Base-by-base conservation (phyloP, 371 early-diverging fungal species). In the Funneliformis caledonium region DNA sequence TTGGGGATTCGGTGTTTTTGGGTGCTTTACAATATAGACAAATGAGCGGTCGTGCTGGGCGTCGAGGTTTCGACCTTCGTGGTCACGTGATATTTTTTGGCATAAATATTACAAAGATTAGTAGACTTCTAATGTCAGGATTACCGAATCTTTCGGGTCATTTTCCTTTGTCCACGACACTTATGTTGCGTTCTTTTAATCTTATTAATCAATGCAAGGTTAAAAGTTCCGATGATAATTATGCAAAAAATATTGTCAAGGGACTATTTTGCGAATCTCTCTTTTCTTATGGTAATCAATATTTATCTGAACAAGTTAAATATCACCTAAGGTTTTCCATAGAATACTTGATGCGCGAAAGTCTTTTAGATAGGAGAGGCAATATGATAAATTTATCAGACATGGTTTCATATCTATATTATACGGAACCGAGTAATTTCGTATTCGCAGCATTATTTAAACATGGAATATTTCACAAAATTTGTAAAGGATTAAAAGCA, bases 51-150 rank as follows among this genome's bases (percentile, higher is more conserved):
- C 82, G 92, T 81, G 91, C 91, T 73, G 92, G 92, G 42, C 81
- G 92, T 80, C 83, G 92, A 83, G 91, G 91, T 6, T 92, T 87
- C 83, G 92, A 92, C 82, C 83, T 85, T 6, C 78, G 87, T 14
- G 92, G 92, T 12, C 86, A 91, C 84, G 90, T 92, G 12, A 85
- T 92, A 14, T 92, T 92, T 80, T 86, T 82, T 78, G 87, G 84
- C 14, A 60, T 86, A n/a, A 80, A 85, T 4, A 78, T 77, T 12
- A 45, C 75, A 26, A 85, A 85, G 69, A 83, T 87, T 33, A 76
- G 65, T 64, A 77, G 87, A 22, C 84, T 87, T 22, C 80, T 92
- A 76, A 85, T 85, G 11, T 85, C 88, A 42, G 81, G 48, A 26
- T 81, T 92, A 48, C 92, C 92, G n/a, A 82, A 87, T 16, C 80